phyloP scores from a whole-genome alignment of 805 yeast species.

The Teunomyces atbi region DNA sequence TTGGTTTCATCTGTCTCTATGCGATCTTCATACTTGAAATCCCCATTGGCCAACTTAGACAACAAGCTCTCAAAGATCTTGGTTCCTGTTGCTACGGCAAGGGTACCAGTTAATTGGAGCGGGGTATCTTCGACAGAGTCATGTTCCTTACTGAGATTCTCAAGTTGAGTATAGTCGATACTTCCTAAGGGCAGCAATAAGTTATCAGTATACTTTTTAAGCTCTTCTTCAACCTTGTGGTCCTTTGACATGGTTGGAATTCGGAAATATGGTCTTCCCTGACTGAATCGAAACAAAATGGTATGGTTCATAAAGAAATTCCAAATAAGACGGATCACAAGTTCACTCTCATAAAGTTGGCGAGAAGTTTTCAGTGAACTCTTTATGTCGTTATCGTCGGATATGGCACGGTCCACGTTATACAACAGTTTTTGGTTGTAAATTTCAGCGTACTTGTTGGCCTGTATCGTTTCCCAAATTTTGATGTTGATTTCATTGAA shows the following conservation, averaged over 20 bases:
- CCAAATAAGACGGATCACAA: slow-evolving; percentile 24
- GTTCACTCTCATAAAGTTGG: slow-evolving; percentile 23
- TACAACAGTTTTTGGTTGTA: slow-evolving; percentile 2
- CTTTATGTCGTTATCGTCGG: background rate
- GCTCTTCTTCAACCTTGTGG: slow-evolving; percentile 13
- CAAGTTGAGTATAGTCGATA: slow-evolving; percentile 6
- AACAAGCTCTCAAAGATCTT: slow-evolving; percentile 11
- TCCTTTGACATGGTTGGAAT: slow-evolving; percentile 8
- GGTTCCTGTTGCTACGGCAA: background rate
- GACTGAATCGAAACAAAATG: slow-evolving; percentile 14
- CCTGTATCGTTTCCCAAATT: slow-evolving; percentile 18
- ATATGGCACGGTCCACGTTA: slow-evolving; percentile 2
- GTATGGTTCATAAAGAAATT: slow-evolving; percentile 16
- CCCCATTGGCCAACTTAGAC: slow-evolving; percentile 11
- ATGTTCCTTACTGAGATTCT: background rate
- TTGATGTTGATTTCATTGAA: slow-evolving; percentile 14
- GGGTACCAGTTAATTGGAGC: background rate
- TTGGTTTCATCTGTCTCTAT: slow-evolving; percentile 3
- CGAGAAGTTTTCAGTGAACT: slow-evolving; percentile 9
- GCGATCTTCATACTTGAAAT: slow-evolving; percentile 5
- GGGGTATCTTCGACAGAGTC: background rate
- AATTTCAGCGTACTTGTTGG: slow-evolving; percentile 18
- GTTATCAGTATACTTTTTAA: slow-evolving; percentile 9
- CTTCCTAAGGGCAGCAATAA: slow-evolving; percentile 19
- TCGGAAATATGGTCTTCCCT: slow-evolving; percentile 20